These are phyloP conservation scores for Clarkia xantiana DNA, from an alignment of 345 rosid genomes.

Conservation along the genomic window DNA sequence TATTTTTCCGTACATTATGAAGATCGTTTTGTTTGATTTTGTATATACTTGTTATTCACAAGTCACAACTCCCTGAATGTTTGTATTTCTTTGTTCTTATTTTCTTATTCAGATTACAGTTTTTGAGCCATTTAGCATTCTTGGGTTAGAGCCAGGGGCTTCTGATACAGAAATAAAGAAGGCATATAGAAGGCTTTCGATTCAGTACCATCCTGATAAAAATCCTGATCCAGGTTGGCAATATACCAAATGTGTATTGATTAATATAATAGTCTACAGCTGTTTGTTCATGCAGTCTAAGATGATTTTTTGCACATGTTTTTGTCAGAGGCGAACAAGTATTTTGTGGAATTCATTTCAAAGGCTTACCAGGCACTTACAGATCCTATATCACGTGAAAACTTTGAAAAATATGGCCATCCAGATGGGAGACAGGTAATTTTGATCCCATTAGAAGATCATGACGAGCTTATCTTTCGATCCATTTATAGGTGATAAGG, in stretches of 20 bases:
- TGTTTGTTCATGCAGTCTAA: no score
- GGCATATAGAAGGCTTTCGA: constrained; percentile 88
- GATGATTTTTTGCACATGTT: no score
- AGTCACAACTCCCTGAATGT: no score
- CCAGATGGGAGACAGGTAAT: constrained; percentile 95
- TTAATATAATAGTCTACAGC: no score
- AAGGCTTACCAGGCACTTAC: constrained; percentile 98
- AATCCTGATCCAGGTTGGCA: constrained; percentile 99
- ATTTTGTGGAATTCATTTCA: constrained; percentile 78
- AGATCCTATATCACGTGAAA: constrained; percentile 85
- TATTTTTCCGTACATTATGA: no score
- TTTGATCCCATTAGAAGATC: no score
- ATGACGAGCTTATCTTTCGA: no score
- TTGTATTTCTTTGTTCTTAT: no score
- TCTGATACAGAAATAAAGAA: constrained; percentile 78
- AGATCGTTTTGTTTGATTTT: no score
- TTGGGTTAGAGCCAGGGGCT: constrained; percentile 72
- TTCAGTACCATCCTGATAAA: constrained; percentile 95
- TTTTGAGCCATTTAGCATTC: constrained; percentile 82
- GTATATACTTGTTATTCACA: no score
- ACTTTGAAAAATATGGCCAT: constrained; percentile 96
- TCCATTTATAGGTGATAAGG: no score
- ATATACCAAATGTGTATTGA: no score
- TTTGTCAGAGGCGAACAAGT: constrained; percentile 78
- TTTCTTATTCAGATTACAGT: constrained; percentile 43